Percentiles rank a stretch among this genome's conserved stretches.
Evolutionary conservation across 2,329 filamentous ascomycete species (phyloP).

Genomic region (Rhynchosporium agropyri): DNA sequence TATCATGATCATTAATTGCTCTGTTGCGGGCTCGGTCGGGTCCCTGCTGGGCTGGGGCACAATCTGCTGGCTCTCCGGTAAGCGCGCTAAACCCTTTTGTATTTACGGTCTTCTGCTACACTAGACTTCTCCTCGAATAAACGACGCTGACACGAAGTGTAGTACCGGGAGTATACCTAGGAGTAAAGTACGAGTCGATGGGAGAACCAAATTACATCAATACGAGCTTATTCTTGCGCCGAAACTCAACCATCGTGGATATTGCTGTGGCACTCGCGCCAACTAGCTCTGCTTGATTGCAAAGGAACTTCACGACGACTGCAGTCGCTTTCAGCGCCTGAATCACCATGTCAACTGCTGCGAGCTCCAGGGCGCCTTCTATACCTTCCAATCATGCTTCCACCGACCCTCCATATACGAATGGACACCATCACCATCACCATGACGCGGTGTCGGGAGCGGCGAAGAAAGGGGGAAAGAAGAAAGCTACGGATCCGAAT

Average conservation of each 20-base stretch:
- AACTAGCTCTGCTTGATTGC: conserved; percentile 26
- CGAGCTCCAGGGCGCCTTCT: conserved; percentile 45
- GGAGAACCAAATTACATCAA: conserved; percentile 19
- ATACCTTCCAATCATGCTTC: conserved; percentile 39
- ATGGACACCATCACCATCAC: conserved; percentile 46
- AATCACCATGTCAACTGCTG: conserved; percentile 42
- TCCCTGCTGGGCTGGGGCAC: too few species aligned
- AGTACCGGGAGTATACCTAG: not conserved
- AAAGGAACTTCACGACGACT: conserved; percentile 15
- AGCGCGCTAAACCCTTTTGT: conserved; percentile 26
- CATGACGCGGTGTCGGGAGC: conserved; percentile 53
- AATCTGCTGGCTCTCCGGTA: not conserved
- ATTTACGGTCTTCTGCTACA: conserved; percentile 25
- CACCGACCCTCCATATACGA: conserved; percentile 38
- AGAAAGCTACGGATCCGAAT: conserved; percentile 80
- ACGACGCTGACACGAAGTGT: conserved; percentile 13
- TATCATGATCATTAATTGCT: too few species aligned
- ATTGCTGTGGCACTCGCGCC: conserved; percentile 33
- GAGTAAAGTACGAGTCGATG: conserved; percentile 28
- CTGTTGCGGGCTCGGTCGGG: too few species aligned
- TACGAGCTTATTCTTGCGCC: conserved; percentile 24
- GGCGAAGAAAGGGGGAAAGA: conserved; percentile 79
- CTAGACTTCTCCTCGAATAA: conserved; percentile 23
- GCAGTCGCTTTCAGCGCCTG: conserved; percentile 10
- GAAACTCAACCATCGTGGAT: conserved; percentile 19